Evolutionary conservation across 371 early-diverging fungal genomes (phyloP), one percentile per base, ranked within the genome.

Genomic region (Lichtheimia corymbifera): DNA sequence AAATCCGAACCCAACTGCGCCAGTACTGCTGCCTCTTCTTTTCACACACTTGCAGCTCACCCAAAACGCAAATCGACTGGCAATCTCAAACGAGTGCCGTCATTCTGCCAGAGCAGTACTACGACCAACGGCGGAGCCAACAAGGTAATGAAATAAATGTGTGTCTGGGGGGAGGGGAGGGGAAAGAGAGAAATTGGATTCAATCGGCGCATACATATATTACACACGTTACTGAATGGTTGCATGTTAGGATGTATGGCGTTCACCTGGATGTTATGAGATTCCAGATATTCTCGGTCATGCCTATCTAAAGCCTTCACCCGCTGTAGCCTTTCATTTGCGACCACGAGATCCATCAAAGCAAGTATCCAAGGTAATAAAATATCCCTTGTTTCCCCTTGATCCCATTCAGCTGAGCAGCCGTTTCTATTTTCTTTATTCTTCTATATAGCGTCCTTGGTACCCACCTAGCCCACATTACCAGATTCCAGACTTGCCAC

Each of bases 31-130:
- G 50, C 66, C 17, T n/a, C 61, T 18, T n/a, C 62, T 14, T 66
- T 64, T 28, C 56, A 44, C 25, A 20, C 57, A n/a, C 52, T 62
- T 50, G 62, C 62, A 15, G 58, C 67, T 13, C 67, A 74, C 50
- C 69, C 73, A 4, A 79, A 79, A 54, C 76, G 80, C 42, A 76
- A 74, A 72, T 79, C 80, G 18, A 76, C 80, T n/a, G 80, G 80
- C 6, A 74, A 76, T 55, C 66, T 76, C 50, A 64, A 66, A 30
- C 72, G 72, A 62, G 65, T 62, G 52, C 69, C 59, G 22, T 72
- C 65, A 58, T 67, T 63, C 62, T 69, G 62, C 43, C 28, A 66
- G 53, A 52, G 41, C 59, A 13, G 27, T 15, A n/a, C 53, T 24
- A 27, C 49, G 4, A 58, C 58, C 17, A 30, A 20, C 14, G 49